Percentiles rank a stretch among this genome's conserved stretches.
phyloP scores from a whole-genome alignment of 495 filamentous ascomycete species.

The Annulohypoxylon bovei region DNA sequence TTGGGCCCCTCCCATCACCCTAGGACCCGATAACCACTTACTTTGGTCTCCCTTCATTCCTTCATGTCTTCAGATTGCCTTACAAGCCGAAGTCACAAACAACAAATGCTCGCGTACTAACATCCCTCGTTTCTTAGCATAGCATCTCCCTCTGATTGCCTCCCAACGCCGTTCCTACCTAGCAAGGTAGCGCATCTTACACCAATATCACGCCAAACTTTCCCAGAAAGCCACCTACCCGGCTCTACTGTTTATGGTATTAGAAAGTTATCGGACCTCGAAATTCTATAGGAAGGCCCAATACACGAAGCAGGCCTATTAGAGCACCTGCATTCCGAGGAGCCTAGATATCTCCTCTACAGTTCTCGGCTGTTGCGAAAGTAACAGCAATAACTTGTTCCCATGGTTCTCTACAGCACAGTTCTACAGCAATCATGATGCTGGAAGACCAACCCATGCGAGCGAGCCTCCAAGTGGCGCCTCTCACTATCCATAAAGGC shows the following conservation, averaged over 20 bases:
- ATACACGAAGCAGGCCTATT: conserved; percentile 5
- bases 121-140: conserved; percentile 14
- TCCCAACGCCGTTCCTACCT: conserved; percentile 19
- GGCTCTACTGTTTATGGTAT: conserved; percentile 10
- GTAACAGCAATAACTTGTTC: conserved; percentile 40
- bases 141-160: conserved; percentile 17
- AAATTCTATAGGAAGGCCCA: conserved; percentile 11
- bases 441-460: conserved; percentile 61
- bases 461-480: conserved; percentile 75
- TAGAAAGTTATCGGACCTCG: not conserved
- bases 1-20: conserved; percentile 29
- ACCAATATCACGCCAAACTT: not conserved
- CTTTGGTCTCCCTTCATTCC: conserved; percentile 48
- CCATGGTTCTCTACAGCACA: conserved; percentile 51
- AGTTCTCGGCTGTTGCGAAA: conserved; percentile 39
- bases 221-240: conserved; percentile 10
- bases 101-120: conserved; percentile 40
- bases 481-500: conserved; percentile 75
- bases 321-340: conserved; percentile 8
- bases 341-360: conserved; percentile 28
- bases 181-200: not conserved
- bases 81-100: conserved; percentile 27
- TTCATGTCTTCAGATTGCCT: conserved; percentile 28
- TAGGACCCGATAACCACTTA: conserved; percentile 29
- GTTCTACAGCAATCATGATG: conserved; percentile 58